Percentiles rank a stretch among this genome's conserved stretches.
Evolutionary conservation across 2,329 filamentous ascomycete species (phyloP).

Genomic region (Colletotrichum salicis): DNA sequence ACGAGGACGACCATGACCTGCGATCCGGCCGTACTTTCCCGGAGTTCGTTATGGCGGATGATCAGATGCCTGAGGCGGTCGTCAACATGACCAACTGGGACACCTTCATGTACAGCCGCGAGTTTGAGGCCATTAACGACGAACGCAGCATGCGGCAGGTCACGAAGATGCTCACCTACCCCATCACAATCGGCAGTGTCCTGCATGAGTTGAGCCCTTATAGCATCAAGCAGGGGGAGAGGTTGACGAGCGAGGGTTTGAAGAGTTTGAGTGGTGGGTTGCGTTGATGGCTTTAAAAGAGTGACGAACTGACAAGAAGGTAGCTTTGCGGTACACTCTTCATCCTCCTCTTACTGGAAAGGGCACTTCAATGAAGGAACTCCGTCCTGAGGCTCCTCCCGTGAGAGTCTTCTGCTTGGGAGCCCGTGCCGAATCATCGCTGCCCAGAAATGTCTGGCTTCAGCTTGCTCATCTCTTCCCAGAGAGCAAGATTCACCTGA

Average conservation of each 20-base stretch:
- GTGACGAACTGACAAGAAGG: slow-evolving; percentile 1
- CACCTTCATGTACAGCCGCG: slow-evolving; percentile 91
- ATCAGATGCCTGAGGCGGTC: slow-evolving; percentile 90
- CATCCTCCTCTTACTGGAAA: slow-evolving; percentile 87
- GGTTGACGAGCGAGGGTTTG: slow-evolving; percentile 86
- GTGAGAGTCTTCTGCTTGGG: slow-evolving; percentile 93
- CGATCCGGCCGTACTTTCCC: slow-evolving; percentile 90
- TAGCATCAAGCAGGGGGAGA: slow-evolving; percentile 76
- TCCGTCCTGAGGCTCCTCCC: slow-evolving; percentile 85
- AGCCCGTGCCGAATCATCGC: slow-evolving; percentile 94
- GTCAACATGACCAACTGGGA: slow-evolving; percentile 99
- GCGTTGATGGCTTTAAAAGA: not conserved
- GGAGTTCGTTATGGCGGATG: slow-evolving; percentile 90
- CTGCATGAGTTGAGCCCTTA: slow-evolving; percentile 96
- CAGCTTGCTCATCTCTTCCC: slow-evolving; percentile 96
- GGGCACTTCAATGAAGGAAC: slow-evolving; percentile 77
- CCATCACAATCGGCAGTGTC: slow-evolving; percentile 89
- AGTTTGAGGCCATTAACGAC: slow-evolving; percentile 90
- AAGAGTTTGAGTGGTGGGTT: slow-evolving; percentile 90
- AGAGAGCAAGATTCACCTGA: slow-evolving; percentile 86
- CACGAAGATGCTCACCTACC: slow-evolving; percentile 92
- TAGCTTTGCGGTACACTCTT: slow-evolving; percentile 90
- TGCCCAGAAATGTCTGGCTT: slow-evolving; percentile 93
- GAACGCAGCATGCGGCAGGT: slow-evolving; percentile 93
- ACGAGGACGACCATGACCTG: slow-evolving; percentile 97